Conservation (phyloP, 805 yeast genomes). For the Candida cerambycidarum region DNA sequence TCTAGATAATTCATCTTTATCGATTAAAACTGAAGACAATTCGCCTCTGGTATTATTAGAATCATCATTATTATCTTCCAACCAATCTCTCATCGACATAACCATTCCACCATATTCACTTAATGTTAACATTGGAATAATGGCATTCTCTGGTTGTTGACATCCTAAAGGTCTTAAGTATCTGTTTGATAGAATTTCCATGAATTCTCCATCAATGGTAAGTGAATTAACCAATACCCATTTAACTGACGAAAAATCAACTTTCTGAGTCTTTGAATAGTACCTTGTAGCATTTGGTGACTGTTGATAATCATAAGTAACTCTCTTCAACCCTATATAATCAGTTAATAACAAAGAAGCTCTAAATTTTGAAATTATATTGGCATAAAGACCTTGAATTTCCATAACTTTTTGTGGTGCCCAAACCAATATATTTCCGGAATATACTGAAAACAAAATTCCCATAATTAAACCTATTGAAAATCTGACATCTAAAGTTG, state of each 20-base stretch:
- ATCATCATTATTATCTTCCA: conserved; percentile 40
- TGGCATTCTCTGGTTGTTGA: conserved; percentile 65
- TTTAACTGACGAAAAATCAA: conserved; percentile 74
- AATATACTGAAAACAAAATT: conserved; percentile 71
- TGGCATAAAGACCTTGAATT: conserved; percentile 84
- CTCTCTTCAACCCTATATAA: conserved; percentile 84
- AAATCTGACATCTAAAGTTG: conserved; percentile 42
- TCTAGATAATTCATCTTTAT: conserved; percentile 68
- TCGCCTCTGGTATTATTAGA: conserved; percentile 30
- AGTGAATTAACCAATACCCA: conserved; percentile 91
- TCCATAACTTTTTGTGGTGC: conserved; percentile 72
- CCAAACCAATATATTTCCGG: conserved; percentile 83
- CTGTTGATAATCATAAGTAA: conserved; percentile 88
- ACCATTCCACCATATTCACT: conserved; percentile 97
- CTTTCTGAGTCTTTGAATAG: conserved; percentile 69
- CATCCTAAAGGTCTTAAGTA: conserved; percentile 93
- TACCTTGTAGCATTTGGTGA: conserved; percentile 83
- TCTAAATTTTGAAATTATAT: conserved; percentile 65
- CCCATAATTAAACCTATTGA: conserved; percentile 88
- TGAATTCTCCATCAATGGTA: conserved; percentile 90
- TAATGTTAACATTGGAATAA: conserved; percentile 84
- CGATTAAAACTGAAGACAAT: conserved; percentile 67
- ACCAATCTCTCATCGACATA: conserved; percentile 87
- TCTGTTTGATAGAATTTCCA: conserved; percentile 82
- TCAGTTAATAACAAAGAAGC: conserved; percentile 81